Base-by-base conservation (phyloP, 495 filamentous ascomycete species). In the Podospora pseudoanserina region DNA sequence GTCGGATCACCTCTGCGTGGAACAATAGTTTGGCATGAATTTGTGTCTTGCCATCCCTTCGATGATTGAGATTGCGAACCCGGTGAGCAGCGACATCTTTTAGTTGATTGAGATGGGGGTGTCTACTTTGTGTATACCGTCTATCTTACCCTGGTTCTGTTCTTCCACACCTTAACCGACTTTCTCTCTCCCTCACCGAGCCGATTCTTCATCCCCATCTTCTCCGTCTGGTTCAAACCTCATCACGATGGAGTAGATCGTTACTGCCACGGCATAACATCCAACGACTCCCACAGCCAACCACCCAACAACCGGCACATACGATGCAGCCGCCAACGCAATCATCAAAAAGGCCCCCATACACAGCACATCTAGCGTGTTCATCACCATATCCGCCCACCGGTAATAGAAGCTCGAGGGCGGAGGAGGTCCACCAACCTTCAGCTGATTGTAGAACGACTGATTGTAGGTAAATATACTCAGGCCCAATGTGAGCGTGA, bases 341-440 rank as follows among this genome's bases (percentile, higher is more conserved):
- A 58, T 19, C 55, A 58, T 20, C 55, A 58, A 26, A 20, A 58
- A 58, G 4, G 55, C 55, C 7, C 55, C 55, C 55, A 58, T 58
- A 26, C n/a, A 19, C 23, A 58, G 55, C 15, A 58, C 55, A 26
- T 58, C 23, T 5, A 58, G 23, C n/a, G 23, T 26, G 55, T 58
- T 58, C 55, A 58, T 26, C 55, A 58, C 55, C n/a, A 58, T 58
- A 26, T 58, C 23, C n/a, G 23, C n/a, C 55, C 55, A 58, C 6
- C 11, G 5, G 18, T 58, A 58, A 26, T 58, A 58, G 23, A 58
- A 58, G 55, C 55, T 58, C n/a, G n/a, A 20, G 13, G 23, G n/a
- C 4, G n/a, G 55, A 2, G 55, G 55, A 9, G 23, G 55, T 20
- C 55, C 55, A 26, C 55, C 55, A 13, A 18, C 23, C 23, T 20